Evolutionary conservation across 1,139 yeast genomes (phyloP).

Genomic region (Taphrina pruni): DNA sequence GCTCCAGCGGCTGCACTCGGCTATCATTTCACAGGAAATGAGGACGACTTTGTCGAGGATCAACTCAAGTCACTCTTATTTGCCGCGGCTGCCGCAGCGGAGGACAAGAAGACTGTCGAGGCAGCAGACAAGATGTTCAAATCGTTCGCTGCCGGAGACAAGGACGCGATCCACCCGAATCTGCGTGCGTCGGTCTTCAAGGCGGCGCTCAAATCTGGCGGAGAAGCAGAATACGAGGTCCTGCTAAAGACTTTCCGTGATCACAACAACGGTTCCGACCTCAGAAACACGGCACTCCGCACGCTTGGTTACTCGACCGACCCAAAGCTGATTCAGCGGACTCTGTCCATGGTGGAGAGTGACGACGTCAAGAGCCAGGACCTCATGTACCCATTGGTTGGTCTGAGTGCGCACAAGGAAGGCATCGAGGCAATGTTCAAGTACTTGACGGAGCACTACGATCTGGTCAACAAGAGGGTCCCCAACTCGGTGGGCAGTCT

Average conservation of each 20-base stretch:
- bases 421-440: conserved; percentile 74
- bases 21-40: conserved; percentile 67
- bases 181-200: conserved; percentile 73
- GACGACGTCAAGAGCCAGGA: conserved; percentile 79
- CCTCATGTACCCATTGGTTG: conserved; percentile 75
- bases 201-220: conserved; percentile 72
- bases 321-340: conserved; percentile 63
- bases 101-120: conserved; percentile 62
- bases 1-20: conserved; percentile 68
- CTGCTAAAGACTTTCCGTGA: conserved; percentile 66
- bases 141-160: conserved; percentile 67
- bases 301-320: conserved; percentile 74
- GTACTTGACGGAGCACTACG: conserved; percentile 85
- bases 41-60: conserved; percentile 68
- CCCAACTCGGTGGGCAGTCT: conserved; percentile 79
- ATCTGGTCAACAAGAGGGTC: conserved; percentile 62
- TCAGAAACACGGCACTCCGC: conserved; percentile 75
- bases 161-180: conserved; percentile 78
- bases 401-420: conserved; percentile 64
- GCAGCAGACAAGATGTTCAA: conserved; percentile 65
- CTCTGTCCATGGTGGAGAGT: conserved; percentile 66
- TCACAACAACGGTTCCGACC: conserved; percentile 68
- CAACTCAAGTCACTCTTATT: conserved; percentile 78
- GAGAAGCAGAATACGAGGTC: conserved; percentile 54
- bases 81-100: conserved; percentile 68